A percentile compares a stretch with the other conserved stretches of the same genome.
phyloP scores from a whole-genome alignment of 371 early-diverging fungal genomes.

The Circinella minor region DNA sequence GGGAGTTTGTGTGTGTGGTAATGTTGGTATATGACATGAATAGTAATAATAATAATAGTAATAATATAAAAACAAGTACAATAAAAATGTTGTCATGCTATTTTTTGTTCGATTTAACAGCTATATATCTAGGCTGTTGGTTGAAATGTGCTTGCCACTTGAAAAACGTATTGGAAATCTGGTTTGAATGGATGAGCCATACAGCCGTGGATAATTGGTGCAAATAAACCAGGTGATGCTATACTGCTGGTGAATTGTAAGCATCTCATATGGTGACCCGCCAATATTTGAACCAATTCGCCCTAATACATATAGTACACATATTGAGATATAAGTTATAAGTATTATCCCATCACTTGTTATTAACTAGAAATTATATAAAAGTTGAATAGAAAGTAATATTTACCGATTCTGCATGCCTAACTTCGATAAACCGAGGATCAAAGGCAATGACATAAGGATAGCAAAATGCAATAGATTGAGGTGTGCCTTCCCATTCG shows the following conservation, averaged over 20 bases:
- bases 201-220: constrained; percentile 37
- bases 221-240: constrained; percentile 9
- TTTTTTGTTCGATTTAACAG: too few species aligned
- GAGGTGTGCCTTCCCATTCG: constrained; percentile 60
- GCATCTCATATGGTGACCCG: constrained; percentile 32
- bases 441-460: constrained; percentile 89
- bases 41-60: too few species aligned
- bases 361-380: background rate
- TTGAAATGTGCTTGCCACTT: constrained; percentile 20
- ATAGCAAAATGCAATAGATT: constrained; percentile 61
- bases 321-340: background rate
- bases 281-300: constrained; percentile 34
- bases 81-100: too few species aligned
- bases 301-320: constrained; percentile 22
- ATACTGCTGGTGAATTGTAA: constrained; percentile 25
- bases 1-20: background rate
- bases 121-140: constrained; percentile 1
- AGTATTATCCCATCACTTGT: background rate
- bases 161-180: constrained; percentile 37
- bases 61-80: too few species aligned
- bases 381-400: background rate
- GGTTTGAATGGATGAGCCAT: constrained; percentile 38
- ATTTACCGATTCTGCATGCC: constrained; percentile 75
- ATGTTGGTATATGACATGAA: background rate
- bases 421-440: constrained; percentile 80